Conservation (phyloP, 371 early-diverging fungal species). For the Mucor plumbeus region DNA sequence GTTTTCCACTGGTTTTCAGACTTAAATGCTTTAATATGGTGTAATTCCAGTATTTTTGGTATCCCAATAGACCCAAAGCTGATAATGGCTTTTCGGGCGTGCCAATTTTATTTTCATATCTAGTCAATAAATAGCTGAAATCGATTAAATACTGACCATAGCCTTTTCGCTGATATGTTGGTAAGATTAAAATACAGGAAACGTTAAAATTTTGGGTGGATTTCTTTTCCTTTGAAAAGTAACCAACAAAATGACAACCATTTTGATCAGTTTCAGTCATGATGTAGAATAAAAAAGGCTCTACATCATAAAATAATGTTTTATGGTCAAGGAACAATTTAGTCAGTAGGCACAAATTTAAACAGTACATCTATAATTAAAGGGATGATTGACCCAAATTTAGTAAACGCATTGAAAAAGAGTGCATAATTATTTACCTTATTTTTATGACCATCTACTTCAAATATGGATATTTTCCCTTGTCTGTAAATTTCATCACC, state of each 20-base stretch:
- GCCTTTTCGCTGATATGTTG: constrained; percentile 93
- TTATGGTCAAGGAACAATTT: constrained; percentile 99
- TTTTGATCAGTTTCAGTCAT: constrained; percentile 77
- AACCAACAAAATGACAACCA: constrained; percentile 96
- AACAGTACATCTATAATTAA: constrained; percentile 83
- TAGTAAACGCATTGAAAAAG: neutral
- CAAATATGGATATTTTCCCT: constrained; percentile 80
- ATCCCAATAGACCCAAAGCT: constrained; percentile 89
- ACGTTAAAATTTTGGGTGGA: constrained; percentile 90
- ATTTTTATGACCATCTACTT: constrained; percentile 92
- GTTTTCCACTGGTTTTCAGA: constrained; percentile 95
- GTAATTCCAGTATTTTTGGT: constrained; percentile 75
- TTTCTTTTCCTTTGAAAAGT: constrained; percentile 98
- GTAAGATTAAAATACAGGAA: constrained; percentile 96
- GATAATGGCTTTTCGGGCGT: constrained; percentile 97
- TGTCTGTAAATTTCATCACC: constrained; percentile 98
- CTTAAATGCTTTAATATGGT: constrained; percentile 53
- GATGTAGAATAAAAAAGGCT: constrained; percentile 98
- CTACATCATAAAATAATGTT: constrained; percentile 98
- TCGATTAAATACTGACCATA: constrained; percentile 96
- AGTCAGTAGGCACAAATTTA: constrained; percentile 93
- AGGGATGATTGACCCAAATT: neutral
- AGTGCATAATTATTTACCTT: constrained; percentile 38
- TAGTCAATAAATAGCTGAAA: constrained; percentile 89
- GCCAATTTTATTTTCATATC: constrained; percentile 81